These are phyloP conservation scores for Eucalyptus curtisii DNA, from an alignment of 345 rosid species.

Conservation along the genomic window DNA sequence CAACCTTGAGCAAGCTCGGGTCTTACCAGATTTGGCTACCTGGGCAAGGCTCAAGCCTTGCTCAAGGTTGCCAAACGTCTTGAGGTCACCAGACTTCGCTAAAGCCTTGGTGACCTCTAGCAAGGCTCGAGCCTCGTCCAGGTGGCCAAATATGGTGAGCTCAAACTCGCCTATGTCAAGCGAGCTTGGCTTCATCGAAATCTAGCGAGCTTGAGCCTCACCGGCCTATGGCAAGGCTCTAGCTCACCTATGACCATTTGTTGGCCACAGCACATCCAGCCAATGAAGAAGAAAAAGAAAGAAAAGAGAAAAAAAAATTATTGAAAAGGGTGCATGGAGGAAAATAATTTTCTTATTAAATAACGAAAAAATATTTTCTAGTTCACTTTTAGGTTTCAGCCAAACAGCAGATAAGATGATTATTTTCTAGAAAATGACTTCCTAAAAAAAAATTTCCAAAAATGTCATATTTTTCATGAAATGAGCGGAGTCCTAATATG, in stretches of 20 bases:
- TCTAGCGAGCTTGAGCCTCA: accelerated
- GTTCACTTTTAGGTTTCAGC: too few relatives aligned
- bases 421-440: too few relatives aligned
- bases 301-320: too few relatives aligned
- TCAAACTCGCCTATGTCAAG: accelerated
- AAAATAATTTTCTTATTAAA: too few relatives aligned
- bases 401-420: accelerated
- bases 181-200: accelerated
- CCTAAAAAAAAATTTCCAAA: accelerated
- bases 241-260: too few relatives aligned
- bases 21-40: accelerated
- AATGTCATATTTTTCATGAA: accelerated
- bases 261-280: accelerated
- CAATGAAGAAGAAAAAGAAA: too few relatives aligned
- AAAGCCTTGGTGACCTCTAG: accelerated
- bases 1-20: accelerated
- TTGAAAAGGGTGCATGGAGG: too few relatives aligned
- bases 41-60: accelerated
- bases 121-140: accelerated
- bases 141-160: accelerated
- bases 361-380: too few relatives aligned
- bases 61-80: accelerated
- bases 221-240: accelerated
- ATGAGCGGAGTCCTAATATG: accelerated
- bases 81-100: accelerated